Conservation (phyloP, 805 yeast species). For the Cyberlindnera xylosilytica region DNA sequence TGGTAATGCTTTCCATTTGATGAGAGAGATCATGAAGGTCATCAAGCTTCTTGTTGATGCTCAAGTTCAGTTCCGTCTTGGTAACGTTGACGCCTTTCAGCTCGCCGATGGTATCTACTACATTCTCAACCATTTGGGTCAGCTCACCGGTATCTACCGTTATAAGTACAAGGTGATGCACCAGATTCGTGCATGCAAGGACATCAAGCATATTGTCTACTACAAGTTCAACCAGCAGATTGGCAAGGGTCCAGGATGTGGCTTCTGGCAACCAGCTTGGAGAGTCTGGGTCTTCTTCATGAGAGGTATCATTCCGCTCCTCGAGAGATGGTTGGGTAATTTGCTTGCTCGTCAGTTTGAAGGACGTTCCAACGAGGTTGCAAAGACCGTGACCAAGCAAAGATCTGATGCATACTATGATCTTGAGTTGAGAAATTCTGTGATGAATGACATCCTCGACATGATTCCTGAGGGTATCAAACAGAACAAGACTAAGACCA, state of each 20-base stretch:
- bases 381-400: slow-evolving; percentile 93
- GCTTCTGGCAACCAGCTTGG: slow-evolving; percentile 99
- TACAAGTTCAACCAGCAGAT: slow-evolving; percentile 78
- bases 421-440: slow-evolving; percentile 87
- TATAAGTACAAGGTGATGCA: slow-evolving; percentile 98
- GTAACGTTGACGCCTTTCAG: slow-evolving; percentile 89
- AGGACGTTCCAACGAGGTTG: slow-evolving; percentile 90
- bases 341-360: slow-evolving; percentile 90
- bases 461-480: slow-evolving; percentile 96
- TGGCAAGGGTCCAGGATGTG: slow-evolving; percentile 98
- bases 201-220: slow-evolving; percentile 88
- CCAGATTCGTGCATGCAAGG: slow-evolving; percentile 94
- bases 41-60: slow-evolving; percentile 87
- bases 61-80: slow-evolving; percentile 86
- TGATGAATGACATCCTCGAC: slow-evolving; percentile 91
- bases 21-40: slow-evolving; percentile 84
- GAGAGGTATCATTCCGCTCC: slow-evolving; percentile 85
- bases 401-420: slow-evolving; percentile 94
- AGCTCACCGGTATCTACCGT: slow-evolving; percentile 92
- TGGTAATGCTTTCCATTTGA: slow-evolving; percentile 93
- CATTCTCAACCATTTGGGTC: slow-evolving; percentile 90
- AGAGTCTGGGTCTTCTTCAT: slow-evolving; percentile 90
- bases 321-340: slow-evolving; percentile 95
- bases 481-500: slow-evolving; percentile 80
- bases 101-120: slow-evolving; percentile 93